Evolutionary conservation across 2,329 filamentous ascomycete genomes (phyloP).

Genomic region (Aureobasidium sp.): DNA sequence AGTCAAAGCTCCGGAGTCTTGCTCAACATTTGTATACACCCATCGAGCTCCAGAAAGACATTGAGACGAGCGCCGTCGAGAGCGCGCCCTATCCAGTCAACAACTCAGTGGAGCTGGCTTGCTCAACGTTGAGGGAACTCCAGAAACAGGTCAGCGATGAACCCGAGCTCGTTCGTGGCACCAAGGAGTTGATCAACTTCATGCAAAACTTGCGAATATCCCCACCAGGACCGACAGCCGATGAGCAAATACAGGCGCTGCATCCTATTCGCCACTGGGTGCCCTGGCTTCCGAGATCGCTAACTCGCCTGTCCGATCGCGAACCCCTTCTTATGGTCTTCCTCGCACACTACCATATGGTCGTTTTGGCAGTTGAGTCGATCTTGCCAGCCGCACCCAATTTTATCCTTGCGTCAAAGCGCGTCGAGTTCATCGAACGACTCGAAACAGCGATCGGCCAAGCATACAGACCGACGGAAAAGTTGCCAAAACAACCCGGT

Average conservation of each 20-base stretch:
- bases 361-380: slow-evolving; percentile 7
- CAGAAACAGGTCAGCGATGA: slow-evolving; percentile 8
- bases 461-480: background rate
- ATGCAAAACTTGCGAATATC: slow-evolving; percentile 10
- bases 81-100: background rate
- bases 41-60: background rate
- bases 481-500: background rate
- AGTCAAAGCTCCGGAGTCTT: background rate
- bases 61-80: background rate
- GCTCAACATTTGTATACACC: background rate
- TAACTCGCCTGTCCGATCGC: background rate
- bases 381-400: slow-evolving; percentile 2
- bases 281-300: slow-evolving; percentile 8
- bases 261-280: slow-evolving; percentile 11
- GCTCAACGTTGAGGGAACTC: background rate
- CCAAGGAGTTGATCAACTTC: slow-evolving; percentile 12
- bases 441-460: background rate
- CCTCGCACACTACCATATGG: slow-evolving; percentile 13
- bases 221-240: background rate
- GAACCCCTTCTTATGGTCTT: slow-evolving; percentile 3
- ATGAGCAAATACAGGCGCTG: slow-evolving; percentile 8
- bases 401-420: background rate
- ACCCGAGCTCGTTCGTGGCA: slow-evolving; percentile 7
- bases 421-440: slow-evolving; percentile 8
- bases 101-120: background rate